Evolutionary conservation across 371 early-diverging fungal genomes (phyloP), one percentile per base, ranked within the genome.

Genomic region (Mucor ambiguus): DNA sequence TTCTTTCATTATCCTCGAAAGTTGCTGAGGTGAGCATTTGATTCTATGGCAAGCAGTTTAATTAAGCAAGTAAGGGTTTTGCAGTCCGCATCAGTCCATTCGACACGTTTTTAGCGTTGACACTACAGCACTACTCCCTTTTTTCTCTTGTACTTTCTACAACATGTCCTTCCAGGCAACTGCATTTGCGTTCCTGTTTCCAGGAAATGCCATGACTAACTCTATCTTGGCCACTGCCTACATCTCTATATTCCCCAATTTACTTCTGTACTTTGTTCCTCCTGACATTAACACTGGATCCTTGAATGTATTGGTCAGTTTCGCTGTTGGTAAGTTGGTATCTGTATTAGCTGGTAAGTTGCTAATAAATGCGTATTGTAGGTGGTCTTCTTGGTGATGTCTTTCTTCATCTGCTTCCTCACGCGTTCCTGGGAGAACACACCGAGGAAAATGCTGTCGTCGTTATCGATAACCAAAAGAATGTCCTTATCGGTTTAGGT

Each of bases 331-430:
- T 83, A 77, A 72, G 61, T 28, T 18, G 33, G 33, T 33, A 10
- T 33, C 1, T 33, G 33, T 33, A 33, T 7, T 33, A 10, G 37
- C 10, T 10, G 3, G 37, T n/a, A n/a, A n/a, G 12, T 7, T 35
- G 37, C 37, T 35, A 7, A 35, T 35, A 35, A 2, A 12, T 5
- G 14, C 18, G 41, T 68, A 1, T 32, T 22, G 18, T 4, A 82
- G 83, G 95, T 54, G 92, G 93, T 28, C 75, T 95, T 26, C 68
- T 95, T 26, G 94, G 95, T 20, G 95, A 95, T 69, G 95, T 94
- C n/a, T 92, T 95, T 73, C 73, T 95, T 66, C 95, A 95, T 68
- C 72, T 94, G 54, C 64, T 95, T 41, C 95, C 95, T 22, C 93
- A 93, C 66, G 85, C 90, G 48, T 94, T 95, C 69, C 35, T 77